A percentile compares a stretch with the other conserved stretches of the same genome.
These are phyloP conservation scores for Diddensiella caesifluorescens DNA, from an alignment of 805 yeast species.

Conservation along the genomic window DNA sequence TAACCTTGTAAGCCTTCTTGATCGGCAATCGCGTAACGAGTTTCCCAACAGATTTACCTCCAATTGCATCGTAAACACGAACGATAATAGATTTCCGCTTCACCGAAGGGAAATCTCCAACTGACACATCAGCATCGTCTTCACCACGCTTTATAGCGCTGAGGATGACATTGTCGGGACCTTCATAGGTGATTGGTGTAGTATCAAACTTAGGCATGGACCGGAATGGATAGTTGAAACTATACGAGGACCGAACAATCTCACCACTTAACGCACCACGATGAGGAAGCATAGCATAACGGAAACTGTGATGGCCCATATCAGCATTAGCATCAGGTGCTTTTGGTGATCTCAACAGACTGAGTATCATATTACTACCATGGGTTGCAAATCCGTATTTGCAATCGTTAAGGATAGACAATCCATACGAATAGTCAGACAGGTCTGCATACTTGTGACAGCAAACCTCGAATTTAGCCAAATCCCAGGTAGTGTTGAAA, in stretches of 20 bases:
- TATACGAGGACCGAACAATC: slow-evolving; percentile 69
- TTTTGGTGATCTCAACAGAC: slow-evolving; percentile 83
- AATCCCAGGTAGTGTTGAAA: slow-evolving; percentile 91
- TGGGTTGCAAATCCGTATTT: slow-evolving; percentile 92
- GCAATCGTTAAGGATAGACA: slow-evolving; percentile 71
- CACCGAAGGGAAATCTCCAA: slow-evolving; percentile 31
- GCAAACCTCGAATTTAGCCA: slow-evolving; percentile 93
- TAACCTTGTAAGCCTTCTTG: slow-evolving; percentile 45
- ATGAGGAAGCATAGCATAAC: slow-evolving; percentile 82
- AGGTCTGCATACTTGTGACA: slow-evolving; percentile 90
- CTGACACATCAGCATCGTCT: slow-evolving; percentile 50
- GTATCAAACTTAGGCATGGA: slow-evolving; percentile 18
- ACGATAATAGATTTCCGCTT: slow-evolving; percentile 49
- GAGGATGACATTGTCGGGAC: slow-evolving; percentile 58
- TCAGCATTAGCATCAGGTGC: slow-evolving; percentile 94
- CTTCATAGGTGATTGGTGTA: slow-evolving; percentile 33
- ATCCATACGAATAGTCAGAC: slow-evolving; percentile 81
- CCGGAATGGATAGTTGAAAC: slow-evolving; percentile 58
- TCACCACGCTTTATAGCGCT: slow-evolving; percentile 83
- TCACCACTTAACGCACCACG: slow-evolving; percentile 55
- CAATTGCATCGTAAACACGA: slow-evolving; percentile 79
- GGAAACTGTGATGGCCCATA: slow-evolving; percentile 82
- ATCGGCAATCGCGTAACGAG: slow-evolving; percentile 51
- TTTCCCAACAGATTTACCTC: slow-evolving; percentile 57
- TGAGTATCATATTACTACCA: slow-evolving; percentile 81